A percentile compares a stretch with the other conserved stretches of the same genome.
Conservation (phyloP, 2,329 filamentous ascomycete genomes). For the Clarireedia monteithiana region DNA sequence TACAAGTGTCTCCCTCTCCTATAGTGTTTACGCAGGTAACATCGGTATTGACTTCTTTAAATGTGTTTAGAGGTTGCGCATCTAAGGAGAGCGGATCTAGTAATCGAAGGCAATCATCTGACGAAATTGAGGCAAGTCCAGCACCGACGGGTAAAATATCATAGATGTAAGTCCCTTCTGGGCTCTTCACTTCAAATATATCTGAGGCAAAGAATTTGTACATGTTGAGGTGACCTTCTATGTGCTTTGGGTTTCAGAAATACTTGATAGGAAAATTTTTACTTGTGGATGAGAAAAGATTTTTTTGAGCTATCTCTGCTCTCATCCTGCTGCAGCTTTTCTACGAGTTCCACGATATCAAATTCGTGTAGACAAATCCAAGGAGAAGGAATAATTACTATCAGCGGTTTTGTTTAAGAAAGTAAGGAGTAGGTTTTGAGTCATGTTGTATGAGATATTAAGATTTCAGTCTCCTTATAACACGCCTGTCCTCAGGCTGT, state of each 20-base stretch:
- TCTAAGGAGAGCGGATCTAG: slow-evolving; percentile 53
- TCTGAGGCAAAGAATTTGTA: slow-evolving; percentile 22
- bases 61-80: slow-evolving; percentile 39
- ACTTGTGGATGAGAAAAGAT: neutral
- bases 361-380: neutral
- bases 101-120: slow-evolving; percentile 61
- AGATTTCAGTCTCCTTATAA: too few species aligned
- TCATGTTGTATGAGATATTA: too few species aligned
- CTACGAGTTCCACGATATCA: neutral
- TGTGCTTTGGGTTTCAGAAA: neutral
- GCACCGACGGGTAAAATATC: slow-evolving; percentile 29
- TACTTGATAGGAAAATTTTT: slow-evolving; percentile 1
- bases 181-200: slow-evolving; percentile 22
- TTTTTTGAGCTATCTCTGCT: neutral
- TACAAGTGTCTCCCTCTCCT: slow-evolving; percentile 35
- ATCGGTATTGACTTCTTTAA: slow-evolving; percentile 50
- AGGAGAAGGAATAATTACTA: too few species aligned
- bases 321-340: neutral
- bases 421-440: too few species aligned
- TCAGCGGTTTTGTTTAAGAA: too few species aligned
- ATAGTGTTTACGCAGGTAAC: slow-evolving; percentile 54
- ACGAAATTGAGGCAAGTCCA: slow-evolving; percentile 45
- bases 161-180: slow-evolving; percentile 36
- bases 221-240: slow-evolving; percentile 20
- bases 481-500: too few species aligned